phyloP scores from a whole-genome alignment of 148 eudicot species.

The Rhododendron ovatum region DNA sequence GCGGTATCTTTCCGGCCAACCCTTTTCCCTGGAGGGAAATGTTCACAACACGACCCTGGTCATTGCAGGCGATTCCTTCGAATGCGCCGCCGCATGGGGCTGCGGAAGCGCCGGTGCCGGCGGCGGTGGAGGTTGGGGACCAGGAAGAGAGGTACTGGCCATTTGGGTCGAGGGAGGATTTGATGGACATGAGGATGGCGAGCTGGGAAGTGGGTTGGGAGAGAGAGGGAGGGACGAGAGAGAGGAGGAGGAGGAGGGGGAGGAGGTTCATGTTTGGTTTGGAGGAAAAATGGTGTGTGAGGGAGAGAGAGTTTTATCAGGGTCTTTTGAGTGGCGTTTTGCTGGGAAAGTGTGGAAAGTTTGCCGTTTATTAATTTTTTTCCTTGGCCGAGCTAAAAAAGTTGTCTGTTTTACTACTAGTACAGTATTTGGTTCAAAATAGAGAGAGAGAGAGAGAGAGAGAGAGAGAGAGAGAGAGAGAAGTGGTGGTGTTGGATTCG shows the following conservation, averaged over 20 bases:
- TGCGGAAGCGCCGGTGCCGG: conserved; percentile 1
- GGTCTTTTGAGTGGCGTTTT: background rate
- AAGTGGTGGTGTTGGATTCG: background rate
- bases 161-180: conserved; percentile 67
- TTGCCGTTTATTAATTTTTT: background rate
- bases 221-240: conserved; percentile 24
- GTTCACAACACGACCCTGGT: conserved; percentile 39
- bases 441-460: background rate
- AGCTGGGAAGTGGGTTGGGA: conserved; percentile 27
- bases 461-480: background rate
- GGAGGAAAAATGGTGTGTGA: background rate
- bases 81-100: conserved; percentile 57
- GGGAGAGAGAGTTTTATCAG: background rate
- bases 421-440: background rate
- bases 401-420: background rate
- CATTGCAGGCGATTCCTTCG: conserved; percentile 59
- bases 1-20: conserved; percentile 55
- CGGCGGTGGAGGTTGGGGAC: conserved; percentile 18
- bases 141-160: conserved; percentile 54
- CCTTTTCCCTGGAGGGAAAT: conserved; percentile 85
- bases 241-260: conserved; percentile 8
- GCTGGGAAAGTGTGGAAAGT: background rate
- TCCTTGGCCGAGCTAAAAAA: background rate
- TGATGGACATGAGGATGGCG: conserved; percentile 41
- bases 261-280: conserved; percentile 12